phyloP scores from a whole-genome alignment of 78 protist species.

The Cavenderia fasciculata region DNA sequence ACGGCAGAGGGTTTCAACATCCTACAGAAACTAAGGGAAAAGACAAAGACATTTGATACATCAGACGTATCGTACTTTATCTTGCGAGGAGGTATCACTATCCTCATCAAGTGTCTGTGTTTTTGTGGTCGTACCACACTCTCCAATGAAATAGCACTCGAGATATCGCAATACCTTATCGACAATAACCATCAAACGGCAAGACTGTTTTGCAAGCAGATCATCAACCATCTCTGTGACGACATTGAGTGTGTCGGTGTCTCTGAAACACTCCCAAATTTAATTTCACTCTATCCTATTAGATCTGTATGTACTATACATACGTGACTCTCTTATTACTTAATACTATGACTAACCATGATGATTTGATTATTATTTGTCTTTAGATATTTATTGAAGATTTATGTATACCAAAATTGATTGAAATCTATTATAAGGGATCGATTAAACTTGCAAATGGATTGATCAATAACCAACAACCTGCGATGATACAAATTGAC shows the following conservation, averaged over 20 bases:
- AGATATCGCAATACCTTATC: constrained; percentile 32
- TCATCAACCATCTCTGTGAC: constrained; percentile 18
- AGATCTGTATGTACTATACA: constrained; percentile 34
- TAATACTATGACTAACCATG: neutral
- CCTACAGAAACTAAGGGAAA: constrained; percentile 27
- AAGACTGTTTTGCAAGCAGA: constrained; percentile 65
- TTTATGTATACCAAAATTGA: constrained; percentile 56
- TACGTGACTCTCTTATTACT: neutral
- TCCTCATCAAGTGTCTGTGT: constrained; percentile 50
- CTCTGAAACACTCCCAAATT: constrained; percentile 37
- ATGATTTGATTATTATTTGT: neutral
- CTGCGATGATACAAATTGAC: too few relatives aligned
- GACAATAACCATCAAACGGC: constrained; percentile 54
- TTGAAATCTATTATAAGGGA: constrained; percentile 63
- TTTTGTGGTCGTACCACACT: constrained; percentile 38
- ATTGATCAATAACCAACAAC: too few relatives aligned
- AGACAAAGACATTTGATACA: constrained; percentile 13
- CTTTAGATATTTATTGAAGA: constrained; percentile 63
- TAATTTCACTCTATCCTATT: constrained; percentile 34
- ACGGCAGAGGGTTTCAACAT: constrained; percentile 17
- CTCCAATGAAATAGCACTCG: constrained; percentile 32
- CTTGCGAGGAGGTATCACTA: constrained; percentile 38
- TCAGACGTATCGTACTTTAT: constrained; percentile 37
- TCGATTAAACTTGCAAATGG: constrained; percentile 34
- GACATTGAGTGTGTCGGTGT: constrained; percentile 71